These are phyloP conservation scores for Flueggea neowawraea DNA, from an alignment of 441 rosid species.

Conservation along the genomic window DNA sequence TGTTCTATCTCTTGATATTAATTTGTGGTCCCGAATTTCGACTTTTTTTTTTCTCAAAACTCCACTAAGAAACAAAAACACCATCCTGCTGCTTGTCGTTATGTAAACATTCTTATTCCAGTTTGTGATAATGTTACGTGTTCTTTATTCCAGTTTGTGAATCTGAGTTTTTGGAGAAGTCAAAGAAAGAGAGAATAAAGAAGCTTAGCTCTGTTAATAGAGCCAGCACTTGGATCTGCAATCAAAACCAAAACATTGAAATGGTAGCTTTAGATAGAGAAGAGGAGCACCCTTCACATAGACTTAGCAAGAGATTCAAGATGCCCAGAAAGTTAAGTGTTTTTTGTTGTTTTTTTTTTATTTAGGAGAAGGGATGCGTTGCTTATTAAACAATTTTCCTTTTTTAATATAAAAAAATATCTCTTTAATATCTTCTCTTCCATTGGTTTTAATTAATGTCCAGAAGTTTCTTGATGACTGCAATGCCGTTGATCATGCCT, in stretches of 20 bases:
- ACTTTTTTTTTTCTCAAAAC: neutral
- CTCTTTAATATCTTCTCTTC: neutral
- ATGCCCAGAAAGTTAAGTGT: constrained; percentile 52
- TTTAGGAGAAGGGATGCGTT: neutral
- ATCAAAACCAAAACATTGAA: constrained; percentile 27
- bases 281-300: constrained; percentile 18
- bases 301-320: constrained; percentile 40
- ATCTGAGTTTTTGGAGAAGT: constrained; percentile 35
- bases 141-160: too few relatives aligned
- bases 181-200: constrained; percentile 46
- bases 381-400: neutral
- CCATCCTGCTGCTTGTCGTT: constrained; percentile 32
- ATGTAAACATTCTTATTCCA: constrained; percentile 16
- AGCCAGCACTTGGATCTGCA: constrained; percentile 23
- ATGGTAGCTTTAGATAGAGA: constrained; percentile 33
- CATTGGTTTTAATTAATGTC: constrained; percentile 8
- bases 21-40: neutral
- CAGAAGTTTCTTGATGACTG: constrained; percentile 44
- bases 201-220: constrained; percentile 49
- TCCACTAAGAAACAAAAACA: constrained; percentile 23
- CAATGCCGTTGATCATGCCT: constrained; percentile 67
- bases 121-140: constrained; percentile 26
- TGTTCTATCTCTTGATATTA: neutral
- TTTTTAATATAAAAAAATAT: neutral
- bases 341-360: neutral